Evolutionary conservation across 2,329 filamentous ascomycete species (phyloP), one percentile per base, ranked within the genome.

Genomic region (Acrocalymma vagum): DNA sequence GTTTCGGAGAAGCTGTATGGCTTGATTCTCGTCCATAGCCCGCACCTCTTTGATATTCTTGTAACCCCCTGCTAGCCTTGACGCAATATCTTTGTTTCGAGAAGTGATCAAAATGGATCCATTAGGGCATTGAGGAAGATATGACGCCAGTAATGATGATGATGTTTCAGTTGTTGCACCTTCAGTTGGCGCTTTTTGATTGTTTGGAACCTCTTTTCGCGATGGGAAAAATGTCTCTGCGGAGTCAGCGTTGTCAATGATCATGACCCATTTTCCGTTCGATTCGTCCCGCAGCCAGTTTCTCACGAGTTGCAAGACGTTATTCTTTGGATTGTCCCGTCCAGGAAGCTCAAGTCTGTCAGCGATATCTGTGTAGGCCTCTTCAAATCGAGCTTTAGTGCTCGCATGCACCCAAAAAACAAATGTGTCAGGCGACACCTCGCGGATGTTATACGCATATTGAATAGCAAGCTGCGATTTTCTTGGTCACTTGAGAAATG

Each of bases 361-460:
- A 18, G 53, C 51, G 23, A 57, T 50, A 21, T 45, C 39, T 34
- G 38, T n/a, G 28, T 41, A 52, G n/a, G 29, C 38, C 28, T 55
- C 23, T 17, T 57, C 42, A 29, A 57, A 40, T 20, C 53, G 45
- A 8, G 51, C 39, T 18, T 21, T 20, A 30, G 29, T 53, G 42
- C 53, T 48, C 2, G 61, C 63, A 32, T 60, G 39, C 6, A 68
- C 33, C 45, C 45, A 49, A 34, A 49, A 49, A 18, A 50, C 31
- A 30, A 32, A 48, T 14, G 35, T 48, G 15, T 25, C 23, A 8
- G 40, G 50, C 35, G 27, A 46, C n/a, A 23, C 28, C 10, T 48
- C 40, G 34, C 34, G 36, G 2, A 38, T 17, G 11, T 32, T 34
- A 29, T 52, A 42, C 4, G 29, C 24, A 21, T 51, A 42, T 28